Evolutionary conservation across 306 rosid genomes (phyloP).

Genomic region (Casuarina equisetifolia): DNA sequence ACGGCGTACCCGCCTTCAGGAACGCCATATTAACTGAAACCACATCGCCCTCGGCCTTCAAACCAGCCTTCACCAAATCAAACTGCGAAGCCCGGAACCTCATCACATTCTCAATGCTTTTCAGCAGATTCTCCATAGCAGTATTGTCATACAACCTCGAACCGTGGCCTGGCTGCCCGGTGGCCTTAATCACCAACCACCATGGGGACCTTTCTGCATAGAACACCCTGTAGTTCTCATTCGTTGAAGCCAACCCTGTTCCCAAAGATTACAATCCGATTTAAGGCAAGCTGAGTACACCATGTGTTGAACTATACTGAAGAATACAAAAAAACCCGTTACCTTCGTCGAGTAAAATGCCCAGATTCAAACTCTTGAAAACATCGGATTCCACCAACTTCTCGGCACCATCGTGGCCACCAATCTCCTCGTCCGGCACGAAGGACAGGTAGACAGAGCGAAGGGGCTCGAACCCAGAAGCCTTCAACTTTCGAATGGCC

Average conservation of each 20-base stretch:
- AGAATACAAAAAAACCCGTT: not conserved
- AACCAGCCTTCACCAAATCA: slow-evolving; percentile 76
- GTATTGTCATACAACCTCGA: slow-evolving; percentile 89
- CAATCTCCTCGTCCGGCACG: slow-evolving; percentile 89
- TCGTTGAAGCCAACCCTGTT: slow-evolving; percentile 75
- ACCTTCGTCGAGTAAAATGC: slow-evolving; percentile 89
- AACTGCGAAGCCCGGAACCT: slow-evolving; percentile 82
- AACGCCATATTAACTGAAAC: slow-evolving; percentile 80
- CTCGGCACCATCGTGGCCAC: slow-evolving; percentile 74
- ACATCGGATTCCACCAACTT: slow-evolving; percentile 49
- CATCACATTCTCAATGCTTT: slow-evolving; percentile 78
- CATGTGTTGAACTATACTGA: not conserved
- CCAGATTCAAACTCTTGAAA: slow-evolving; percentile 66
- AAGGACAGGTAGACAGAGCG: slow-evolving; percentile 63
- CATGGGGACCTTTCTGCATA: slow-evolving; percentile 79
- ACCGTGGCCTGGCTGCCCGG: slow-evolving; percentile 93
- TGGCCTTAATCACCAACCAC: slow-evolving; percentile 88
- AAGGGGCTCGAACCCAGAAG: slow-evolving; percentile 50
- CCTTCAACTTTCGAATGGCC: slow-evolving; percentile 66
- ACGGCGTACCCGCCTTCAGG: slow-evolving; percentile 84
- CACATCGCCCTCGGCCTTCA: slow-evolving; percentile 80
- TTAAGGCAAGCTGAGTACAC: not conserved
- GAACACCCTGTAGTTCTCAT: slow-evolving; percentile 61
- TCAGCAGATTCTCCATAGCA: slow-evolving; percentile 88
- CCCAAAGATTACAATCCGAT: not conserved